A percentile compares a stretch with the other conserved stretches of the same genome.
Conservation (phyloP, 768 basidiomycete species). For the Trametes maxima region DNA sequence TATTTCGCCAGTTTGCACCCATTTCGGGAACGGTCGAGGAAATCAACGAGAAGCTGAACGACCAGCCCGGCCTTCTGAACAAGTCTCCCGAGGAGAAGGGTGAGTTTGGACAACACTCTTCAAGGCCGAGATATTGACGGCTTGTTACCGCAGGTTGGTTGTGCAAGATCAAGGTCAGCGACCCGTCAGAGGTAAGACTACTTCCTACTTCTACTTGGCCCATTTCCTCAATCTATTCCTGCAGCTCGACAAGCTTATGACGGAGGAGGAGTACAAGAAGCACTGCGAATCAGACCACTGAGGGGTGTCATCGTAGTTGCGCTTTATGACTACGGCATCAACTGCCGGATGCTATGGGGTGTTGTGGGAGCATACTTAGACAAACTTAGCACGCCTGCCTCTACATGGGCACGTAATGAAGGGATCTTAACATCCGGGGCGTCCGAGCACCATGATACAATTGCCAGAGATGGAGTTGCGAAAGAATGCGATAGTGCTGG, state of each 20-base stretch:
- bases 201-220: background rate
- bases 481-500: conserved; percentile 3
- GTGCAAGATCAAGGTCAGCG: conserved; percentile 84
- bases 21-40: conserved; percentile 82
- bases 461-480: background rate
- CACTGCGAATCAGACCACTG: conserved; percentile 46
- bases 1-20: conserved; percentile 74
- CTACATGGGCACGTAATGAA: conserved; percentile 15
- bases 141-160: conserved; percentile 78
- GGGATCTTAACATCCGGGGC: conserved; percentile 15
- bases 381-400: conserved; percentile 17
- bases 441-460: background rate
- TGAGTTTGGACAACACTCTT: conserved; percentile 37
- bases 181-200: conserved; percentile 69
- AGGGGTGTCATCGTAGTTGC: background rate
- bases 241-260: conserved; percentile 73
- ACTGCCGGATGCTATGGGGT: conserved; percentile 14
- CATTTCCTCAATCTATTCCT: background rate
- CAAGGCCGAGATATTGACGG: background rate
- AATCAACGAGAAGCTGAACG: conserved; percentile 72
- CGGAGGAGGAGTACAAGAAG: conserved; percentile 72
- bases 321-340: conserved; percentile 10
- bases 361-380: conserved; percentile 4
- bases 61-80: conserved; percentile 81
- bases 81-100: conserved; percentile 85